A percentile compares a stretch with the other conserved stretches of the same genome.
Evolutionary conservation across 108 stramenopile genomes (phyloP).

Genomic region (Bacterosira constricta): DNA sequence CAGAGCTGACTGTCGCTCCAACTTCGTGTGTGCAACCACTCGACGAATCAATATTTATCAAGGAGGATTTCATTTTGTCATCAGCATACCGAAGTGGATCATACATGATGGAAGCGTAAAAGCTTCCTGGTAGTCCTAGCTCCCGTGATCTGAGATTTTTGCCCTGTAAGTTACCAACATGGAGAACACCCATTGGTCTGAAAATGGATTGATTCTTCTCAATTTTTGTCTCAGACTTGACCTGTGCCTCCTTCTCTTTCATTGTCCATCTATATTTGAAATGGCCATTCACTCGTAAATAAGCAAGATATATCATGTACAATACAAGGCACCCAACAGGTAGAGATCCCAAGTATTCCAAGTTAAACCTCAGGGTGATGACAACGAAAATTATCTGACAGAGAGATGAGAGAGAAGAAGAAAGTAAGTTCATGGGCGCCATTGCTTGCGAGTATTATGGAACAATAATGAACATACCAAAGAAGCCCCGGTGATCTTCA

Average conservation of each 20-base stretch:
- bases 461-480: constrained; percentile 45
- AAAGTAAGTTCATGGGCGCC: neutral
- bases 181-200: constrained; percentile 66
- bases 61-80: constrained; percentile 31
- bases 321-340: constrained; percentile 58
- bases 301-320: constrained; percentile 56
- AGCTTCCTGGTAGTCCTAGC: constrained; percentile 74
- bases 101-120: constrained; percentile 61
- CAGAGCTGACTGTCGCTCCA: constrained; percentile 57
- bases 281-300: constrained; percentile 31
- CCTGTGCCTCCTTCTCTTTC: constrained; percentile 58
- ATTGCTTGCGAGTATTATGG: neutral
- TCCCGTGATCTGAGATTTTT: constrained; percentile 69
- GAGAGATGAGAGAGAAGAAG: neutral
- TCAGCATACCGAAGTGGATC: constrained; percentile 61
- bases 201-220: constrained; percentile 53
- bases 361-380: constrained; percentile 36
- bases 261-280: constrained; percentile 59
- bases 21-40: constrained; percentile 57
- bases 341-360: constrained; percentile 52
- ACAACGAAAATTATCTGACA: constrained; percentile 39
- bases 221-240: constrained; percentile 55
- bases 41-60: constrained; percentile 54
- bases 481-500: constrained; percentile 50
- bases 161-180: constrained; percentile 57